A percentile compares a stretch with the other conserved stretches of the same genome.
Conservation (phyloP, 2,329 filamentous ascomycete species). For the Phialemoniopsis sp. region DNA sequence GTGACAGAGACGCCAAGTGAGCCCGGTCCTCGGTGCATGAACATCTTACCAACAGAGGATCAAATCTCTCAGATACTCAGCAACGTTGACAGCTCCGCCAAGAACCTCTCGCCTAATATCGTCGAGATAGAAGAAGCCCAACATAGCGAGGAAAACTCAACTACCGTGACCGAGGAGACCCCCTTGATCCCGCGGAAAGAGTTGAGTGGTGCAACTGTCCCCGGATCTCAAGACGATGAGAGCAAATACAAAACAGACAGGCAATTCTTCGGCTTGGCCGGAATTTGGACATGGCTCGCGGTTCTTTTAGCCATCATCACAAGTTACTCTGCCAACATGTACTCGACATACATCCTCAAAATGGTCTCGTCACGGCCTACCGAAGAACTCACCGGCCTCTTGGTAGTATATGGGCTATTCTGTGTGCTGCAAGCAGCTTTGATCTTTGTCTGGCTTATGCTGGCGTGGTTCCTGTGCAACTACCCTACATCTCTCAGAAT, state of each 20-base stretch:
- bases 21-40: too few relatives aligned
- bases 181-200: too few relatives aligned
- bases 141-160: background rate
- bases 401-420: background rate
- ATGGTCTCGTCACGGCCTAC: too few relatives aligned
- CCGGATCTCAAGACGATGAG: too few relatives aligned
- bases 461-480: slow-evolving; percentile 31
- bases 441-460: slow-evolving; percentile 59
- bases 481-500: slow-evolving; percentile 1
- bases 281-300: background rate
- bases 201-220: too few relatives aligned
- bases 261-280: background rate
- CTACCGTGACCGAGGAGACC: too few relatives aligned
- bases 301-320: background rate
- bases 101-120: background rate
- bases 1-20: slow-evolving; percentile 40
- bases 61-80: too few relatives aligned
- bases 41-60: too few relatives aligned
- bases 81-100: background rate
- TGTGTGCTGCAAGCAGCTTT: slow-evolving; percentile 62
- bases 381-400: background rate
- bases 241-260: background rate
- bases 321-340: background rate
- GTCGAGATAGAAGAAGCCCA: background rate
- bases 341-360: background rate